These are phyloP conservation scores for Trichosporon inkin DNA, from an alignment of 1,284 basidiomycete genomes.

Conservation along the genomic window DNA sequence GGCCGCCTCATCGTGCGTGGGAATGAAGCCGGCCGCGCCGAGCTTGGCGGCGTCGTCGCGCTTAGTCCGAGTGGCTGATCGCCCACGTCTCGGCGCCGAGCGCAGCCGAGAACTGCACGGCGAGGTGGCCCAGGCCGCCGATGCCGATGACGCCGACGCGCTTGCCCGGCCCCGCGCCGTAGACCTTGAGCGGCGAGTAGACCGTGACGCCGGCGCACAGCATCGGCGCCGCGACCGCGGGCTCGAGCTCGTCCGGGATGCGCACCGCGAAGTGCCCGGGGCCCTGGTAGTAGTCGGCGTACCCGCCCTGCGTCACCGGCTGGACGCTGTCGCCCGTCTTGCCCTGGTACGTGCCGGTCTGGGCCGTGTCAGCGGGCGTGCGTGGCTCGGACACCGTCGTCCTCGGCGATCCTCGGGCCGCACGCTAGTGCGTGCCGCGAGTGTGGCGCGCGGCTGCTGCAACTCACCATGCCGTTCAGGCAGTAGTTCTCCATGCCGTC, in stretches of 20 bases:
- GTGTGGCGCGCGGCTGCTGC: too few relatives aligned
- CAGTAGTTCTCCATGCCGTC: constrained; percentile 59
- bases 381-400: too few relatives aligned
- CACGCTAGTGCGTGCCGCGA: too few relatives aligned
- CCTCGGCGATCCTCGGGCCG: too few relatives aligned
- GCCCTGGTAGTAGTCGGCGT: constrained; percentile 48
- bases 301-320: constrained; percentile 27
- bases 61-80: constrained; percentile 61
- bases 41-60: constrained; percentile 61
- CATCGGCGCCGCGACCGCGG: constrained; percentile 55
- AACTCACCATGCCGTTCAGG: constrained; percentile 21
- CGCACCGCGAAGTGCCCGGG: constrained; percentile 65
- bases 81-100: constrained; percentile 61
- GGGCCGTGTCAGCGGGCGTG: too few relatives aligned
- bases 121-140: constrained; percentile 58
- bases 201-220: constrained; percentile 65
- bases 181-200: constrained; percentile 61
- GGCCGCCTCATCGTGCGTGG: constrained; percentile 50
- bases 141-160: constrained; percentile 65
- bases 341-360: constrained; percentile 21
- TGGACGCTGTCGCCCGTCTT: constrained; percentile 21
- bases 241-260: constrained; percentile 60
- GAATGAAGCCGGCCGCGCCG: constrained; percentile 57
- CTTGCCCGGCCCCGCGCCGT: constrained; percentile 63
- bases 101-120: constrained; percentile 59